Base-by-base conservation (phyloP, 495 filamentous ascomycete genomes). In the Penicillium diatomitis region DNA sequence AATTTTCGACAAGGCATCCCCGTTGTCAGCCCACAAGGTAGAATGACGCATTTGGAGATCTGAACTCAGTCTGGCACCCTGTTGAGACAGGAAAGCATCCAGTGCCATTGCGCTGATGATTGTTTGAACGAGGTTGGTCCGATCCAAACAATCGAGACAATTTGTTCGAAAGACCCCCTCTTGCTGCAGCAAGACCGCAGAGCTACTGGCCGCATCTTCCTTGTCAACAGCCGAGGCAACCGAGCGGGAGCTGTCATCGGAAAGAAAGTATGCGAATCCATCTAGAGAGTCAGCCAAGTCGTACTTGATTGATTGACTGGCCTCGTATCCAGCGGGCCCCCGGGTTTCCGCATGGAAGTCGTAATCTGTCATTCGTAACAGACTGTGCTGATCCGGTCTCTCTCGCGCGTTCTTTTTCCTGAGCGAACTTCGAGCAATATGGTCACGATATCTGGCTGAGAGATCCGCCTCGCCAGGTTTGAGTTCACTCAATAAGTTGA, bases 21-120 rank as follows among this genome's bases (percentile, higher is more conserved):
- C 92, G 70, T 96, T 96, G 63, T 98, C 92, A n/a, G 92, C 92
- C 92, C 92, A 98, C 2, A 98, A 72, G 49, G 78, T 89, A 31
- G 88, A 88, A 67, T 98, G 92, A 33, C 88, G 74, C 63, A 87
- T 81, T 81, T 90, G 91, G 55, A 97, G 85, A 58, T 97, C 92
- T 1, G 84, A 75, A 32, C 73, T 73, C 2, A 87, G 78, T 45
- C 55, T 68, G 56, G 86, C 78, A 5, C 75, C 77, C 55, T 84
- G 77, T 46, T 90, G 86, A 5, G 69, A 58, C 3, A 96, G 66
- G 51, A 95, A 95, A 0, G 78, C 63, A 55, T 95, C 89, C 3
- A 96, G 71, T 7, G 88, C 88, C 87, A 96, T 88, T 50, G 84
- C 83, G 41, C 88, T 94, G 56, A 98, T 83, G 50, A 96, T 89